phyloP scores from a whole-genome alignment of 805 yeast species.

The Metschnikowia arizonensis region DNA sequence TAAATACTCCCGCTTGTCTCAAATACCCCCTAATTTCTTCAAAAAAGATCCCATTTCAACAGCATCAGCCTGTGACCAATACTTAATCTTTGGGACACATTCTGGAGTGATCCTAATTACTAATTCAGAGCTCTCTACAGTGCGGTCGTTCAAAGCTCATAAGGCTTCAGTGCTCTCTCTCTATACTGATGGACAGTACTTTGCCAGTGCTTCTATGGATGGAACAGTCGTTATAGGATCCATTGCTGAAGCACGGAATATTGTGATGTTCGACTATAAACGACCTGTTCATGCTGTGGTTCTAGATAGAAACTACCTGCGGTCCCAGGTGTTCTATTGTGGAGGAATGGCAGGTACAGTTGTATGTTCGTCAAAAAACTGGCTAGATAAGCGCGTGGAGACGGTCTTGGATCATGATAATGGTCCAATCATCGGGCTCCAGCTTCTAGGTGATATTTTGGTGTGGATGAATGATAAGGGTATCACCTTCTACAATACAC shows the following conservation, averaged over 20 bases:
- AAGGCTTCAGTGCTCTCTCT: slow-evolving; percentile 76
- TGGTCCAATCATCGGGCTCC: slow-evolving; percentile 70
- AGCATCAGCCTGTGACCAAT: slow-evolving; percentile 52
- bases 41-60: slow-evolving; percentile 74
- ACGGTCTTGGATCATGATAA: slow-evolving; percentile 52
- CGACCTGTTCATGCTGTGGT: slow-evolving; percentile 88
- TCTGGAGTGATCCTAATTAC: slow-evolving; percentile 76
- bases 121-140: slow-evolving; percentile 50
- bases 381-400: slow-evolving; percentile 85
- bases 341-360: slow-evolving; percentile 92
- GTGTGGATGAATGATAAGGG: slow-evolving; percentile 87
- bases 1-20: slow-evolving; percentile 66
- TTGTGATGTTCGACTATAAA: slow-evolving; percentile 73
- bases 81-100: slow-evolving; percentile 83
- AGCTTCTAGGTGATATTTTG: slow-evolving; percentile 58
- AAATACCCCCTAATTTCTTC: slow-evolving; percentile 69
- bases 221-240: slow-evolving; percentile 87
- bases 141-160: slow-evolving; percentile 79
- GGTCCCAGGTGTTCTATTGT: slow-evolving; percentile 63
- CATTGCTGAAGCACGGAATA: slow-evolving; percentile 55
- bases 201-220: slow-evolving; percentile 90
- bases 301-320: slow-evolving; percentile 63
- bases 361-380: slow-evolving; percentile 66
- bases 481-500: slow-evolving; percentile 59
- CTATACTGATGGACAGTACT: slow-evolving; percentile 64